Percentiles rank a stretch among this genome's conserved stretches.
These are phyloP conservation scores for Tubosaeta sp. DNA, from an alignment of 768 basidiomycete species.

Conservation along the genomic window DNA sequence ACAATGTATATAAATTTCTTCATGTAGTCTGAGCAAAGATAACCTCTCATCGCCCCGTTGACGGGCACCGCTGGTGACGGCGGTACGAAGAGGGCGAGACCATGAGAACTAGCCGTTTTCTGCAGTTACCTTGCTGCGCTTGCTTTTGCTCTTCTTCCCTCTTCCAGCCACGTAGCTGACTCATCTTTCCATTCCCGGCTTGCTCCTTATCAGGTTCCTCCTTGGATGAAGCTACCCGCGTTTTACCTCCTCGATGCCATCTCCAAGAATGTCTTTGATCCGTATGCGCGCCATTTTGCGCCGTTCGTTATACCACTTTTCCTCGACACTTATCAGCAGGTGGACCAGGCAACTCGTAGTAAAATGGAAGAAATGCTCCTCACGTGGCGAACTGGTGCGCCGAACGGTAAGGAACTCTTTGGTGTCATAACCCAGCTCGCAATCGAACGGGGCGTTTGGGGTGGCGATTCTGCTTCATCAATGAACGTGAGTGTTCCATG, in stretches of 20 bases:
- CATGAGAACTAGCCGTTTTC: conserved; percentile 32
- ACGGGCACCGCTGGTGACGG: conserved; percentile 32
- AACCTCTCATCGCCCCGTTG: conserved; percentile 29
- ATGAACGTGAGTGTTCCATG: conserved; percentile 35
- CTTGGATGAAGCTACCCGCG: conserved; percentile 86
- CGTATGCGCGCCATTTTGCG: conserved; percentile 84
- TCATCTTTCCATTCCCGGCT: conserved; percentile 42
- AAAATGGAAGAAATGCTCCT: conserved; percentile 99
- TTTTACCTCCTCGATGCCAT: conserved; percentile 97
- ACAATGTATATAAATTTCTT: conserved; percentile 45
- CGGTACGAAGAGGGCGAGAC: conserved; percentile 35
- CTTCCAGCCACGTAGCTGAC: conserved; percentile 51
- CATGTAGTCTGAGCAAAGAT: conserved; percentile 42
- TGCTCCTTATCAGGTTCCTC: conserved; percentile 61
- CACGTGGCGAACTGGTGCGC: conserved; percentile 90
- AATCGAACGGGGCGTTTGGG: conserved; percentile 85
- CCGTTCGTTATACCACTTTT: conserved; percentile 80
- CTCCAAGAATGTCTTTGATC: conserved; percentile 92
- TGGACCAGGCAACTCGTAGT: conserved; percentile 77
- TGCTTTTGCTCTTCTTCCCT: conserved; percentile 29
- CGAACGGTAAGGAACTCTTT: conserved; percentile 79
- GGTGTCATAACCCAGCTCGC: conserved; percentile 72
- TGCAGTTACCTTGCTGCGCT: conserved; percentile 11
- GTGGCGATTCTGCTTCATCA: conserved; percentile 41
- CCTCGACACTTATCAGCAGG: conserved; percentile 81